Evolutionary conservation across 768 basidiomycete genomes (phyloP).

Genomic region (Kwoniella sp.): DNA sequence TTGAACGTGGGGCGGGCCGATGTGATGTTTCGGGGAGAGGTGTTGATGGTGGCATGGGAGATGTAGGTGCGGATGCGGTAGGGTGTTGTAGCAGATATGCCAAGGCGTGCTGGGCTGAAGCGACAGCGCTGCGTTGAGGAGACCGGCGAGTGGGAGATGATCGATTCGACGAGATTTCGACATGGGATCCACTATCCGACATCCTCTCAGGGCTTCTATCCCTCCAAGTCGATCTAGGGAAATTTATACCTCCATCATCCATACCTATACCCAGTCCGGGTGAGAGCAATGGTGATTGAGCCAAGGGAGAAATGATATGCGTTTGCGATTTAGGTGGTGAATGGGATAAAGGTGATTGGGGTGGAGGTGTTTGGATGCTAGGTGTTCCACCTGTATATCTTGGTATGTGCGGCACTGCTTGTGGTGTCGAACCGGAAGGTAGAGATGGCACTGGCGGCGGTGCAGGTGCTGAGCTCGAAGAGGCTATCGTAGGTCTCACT

Average conservation of each 20-base stretch:
- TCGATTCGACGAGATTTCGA: conserved; percentile 12
- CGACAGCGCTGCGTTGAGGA: background rate
- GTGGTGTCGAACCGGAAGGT: background rate
- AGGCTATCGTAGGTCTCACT: conserved; percentile 4
- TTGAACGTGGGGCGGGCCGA: background rate
- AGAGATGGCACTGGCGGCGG: background rate
- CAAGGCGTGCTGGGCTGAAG: conserved; percentile 15
- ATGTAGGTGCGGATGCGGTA: conserved; percentile 38
- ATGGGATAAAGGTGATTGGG: background rate
- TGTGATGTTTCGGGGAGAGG: background rate
- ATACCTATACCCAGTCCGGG: conserved; percentile 9
- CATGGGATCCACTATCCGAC: background rate
- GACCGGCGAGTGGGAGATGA: conserved; percentile 19
- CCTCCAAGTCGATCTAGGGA: conserved; percentile 13
- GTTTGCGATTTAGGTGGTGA: background rate
- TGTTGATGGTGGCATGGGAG: conserved; percentile 19
- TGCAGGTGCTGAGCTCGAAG: background rate
- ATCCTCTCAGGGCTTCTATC: conserved; percentile 11
- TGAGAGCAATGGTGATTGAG: background rate
- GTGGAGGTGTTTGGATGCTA: conserved; percentile 7
- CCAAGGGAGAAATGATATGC: background rate
- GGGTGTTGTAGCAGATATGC: conserved; percentile 29
- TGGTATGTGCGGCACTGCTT: background rate
- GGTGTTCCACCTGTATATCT: conserved; percentile 7
- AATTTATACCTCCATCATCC: conserved; percentile 10